These are phyloP conservation scores for Suhomyces vadensis DNA, from an alignment of 805 yeast species.

Conservation along the genomic window DNA sequence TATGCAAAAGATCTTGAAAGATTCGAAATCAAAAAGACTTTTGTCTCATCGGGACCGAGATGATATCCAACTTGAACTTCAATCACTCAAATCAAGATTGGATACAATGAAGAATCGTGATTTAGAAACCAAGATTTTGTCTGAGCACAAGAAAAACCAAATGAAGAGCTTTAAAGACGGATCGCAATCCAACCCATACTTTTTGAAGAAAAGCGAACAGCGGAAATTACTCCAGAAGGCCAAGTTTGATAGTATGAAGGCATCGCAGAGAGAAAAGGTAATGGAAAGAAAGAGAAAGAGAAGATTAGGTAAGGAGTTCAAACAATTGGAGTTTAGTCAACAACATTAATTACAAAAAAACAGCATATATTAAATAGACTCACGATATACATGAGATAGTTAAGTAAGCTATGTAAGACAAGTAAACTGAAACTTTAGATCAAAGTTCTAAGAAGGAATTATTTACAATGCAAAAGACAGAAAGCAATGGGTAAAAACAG, in stretches of 20 bases:
- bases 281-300: slow-evolving; percentile 87
- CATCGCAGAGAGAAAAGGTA: slow-evolving; percentile 72
- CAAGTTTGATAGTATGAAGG: slow-evolving; percentile 72
- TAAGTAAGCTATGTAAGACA: slow-evolving; percentile 1
- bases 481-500: not conserved
- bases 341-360: not conserved
- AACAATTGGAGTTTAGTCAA: slow-evolving; percentile 42
- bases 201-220: slow-evolving; percentile 68
- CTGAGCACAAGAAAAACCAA: slow-evolving; percentile 56
- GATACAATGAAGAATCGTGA: slow-evolving; percentile 74
- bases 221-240: slow-evolving; percentile 74
- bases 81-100: slow-evolving; percentile 65
- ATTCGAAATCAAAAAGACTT: slow-evolving; percentile 46
- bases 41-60: slow-evolving; percentile 48
- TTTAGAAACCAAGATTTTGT: slow-evolving; percentile 64
- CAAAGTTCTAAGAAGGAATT: not conserved
- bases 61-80: slow-evolving; percentile 55
- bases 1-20: slow-evolving; percentile 56
- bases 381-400: not conserved
- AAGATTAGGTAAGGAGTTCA: slow-evolving; percentile 79
- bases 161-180: slow-evolving; percentile 47
- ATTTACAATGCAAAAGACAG: slow-evolving; percentile 2
- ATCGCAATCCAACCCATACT: slow-evolving; percentile 53
- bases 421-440: not conserved
- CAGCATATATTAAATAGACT: not conserved